These are phyloP conservation scores for Cyberlindnera mississippiensis DNA, from an alignment of 805 yeast species.

Conservation along the genomic window DNA sequence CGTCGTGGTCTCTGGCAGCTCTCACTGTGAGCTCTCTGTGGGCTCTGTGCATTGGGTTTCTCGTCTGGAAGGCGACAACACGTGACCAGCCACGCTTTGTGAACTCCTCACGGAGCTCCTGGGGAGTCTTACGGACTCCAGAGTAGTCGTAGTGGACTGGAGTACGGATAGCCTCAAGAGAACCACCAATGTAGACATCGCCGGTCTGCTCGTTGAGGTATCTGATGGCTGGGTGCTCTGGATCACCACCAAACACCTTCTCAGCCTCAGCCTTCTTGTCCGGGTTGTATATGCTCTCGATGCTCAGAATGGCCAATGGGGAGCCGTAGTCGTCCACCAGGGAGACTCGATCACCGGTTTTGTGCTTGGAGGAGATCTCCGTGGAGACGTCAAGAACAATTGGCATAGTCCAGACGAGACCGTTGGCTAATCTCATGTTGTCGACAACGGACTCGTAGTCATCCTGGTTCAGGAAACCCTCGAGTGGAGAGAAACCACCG, in stretches of 20 bases:
- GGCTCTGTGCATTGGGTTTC: conserved; percentile 99
- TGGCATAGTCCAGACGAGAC: conserved; percentile 88
- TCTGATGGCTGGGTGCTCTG: conserved; percentile 90
- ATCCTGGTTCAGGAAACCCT: conserved; percentile 58
- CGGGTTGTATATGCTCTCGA: conserved; percentile 77
- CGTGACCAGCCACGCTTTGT: conserved; percentile 75
- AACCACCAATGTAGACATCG: conserved; percentile 86
- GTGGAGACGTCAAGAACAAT: conserved; percentile 77
- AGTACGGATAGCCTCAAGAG: conserved; percentile 73
- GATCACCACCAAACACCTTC: conserved; percentile 91
- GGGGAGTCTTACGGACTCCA: conserved; percentile 83
- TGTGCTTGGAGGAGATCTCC: conserved; percentile 39
- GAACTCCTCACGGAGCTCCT: conserved; percentile 85
- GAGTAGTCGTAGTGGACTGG: conserved; percentile 91
- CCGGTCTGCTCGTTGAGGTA: conserved; percentile 73
- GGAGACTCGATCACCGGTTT: conserved; percentile 59
- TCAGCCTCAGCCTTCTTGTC: conserved; percentile 76
- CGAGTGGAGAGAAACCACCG: conserved; percentile 90
- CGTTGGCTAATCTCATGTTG: conserved; percentile 67
- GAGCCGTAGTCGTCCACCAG: conserved; percentile 78
- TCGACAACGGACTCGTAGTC: conserved; percentile 65
- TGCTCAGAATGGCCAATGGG: conserved; percentile 76
- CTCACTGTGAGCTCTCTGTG: conserved; percentile 94
- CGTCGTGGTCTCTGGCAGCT: conserved; percentile 91
- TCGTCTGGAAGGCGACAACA: conserved; percentile 95